These are phyloP conservation scores for Coniella vitis DNA, from an alignment of 2,329 filamentous ascomycete species.

Conservation along the genomic window DNA sequence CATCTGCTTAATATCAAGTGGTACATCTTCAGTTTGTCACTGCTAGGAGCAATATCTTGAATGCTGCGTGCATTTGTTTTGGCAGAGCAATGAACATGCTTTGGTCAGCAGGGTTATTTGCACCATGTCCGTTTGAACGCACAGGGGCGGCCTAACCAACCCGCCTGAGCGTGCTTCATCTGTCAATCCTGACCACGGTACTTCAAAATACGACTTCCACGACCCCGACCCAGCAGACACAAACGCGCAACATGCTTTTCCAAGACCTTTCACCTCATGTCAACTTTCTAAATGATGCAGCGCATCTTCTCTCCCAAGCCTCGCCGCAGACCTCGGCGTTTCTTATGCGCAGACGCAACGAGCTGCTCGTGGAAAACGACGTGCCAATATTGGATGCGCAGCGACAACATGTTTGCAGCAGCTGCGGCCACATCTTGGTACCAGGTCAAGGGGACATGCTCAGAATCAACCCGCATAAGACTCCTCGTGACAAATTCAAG, in stretches of 20 bases:
- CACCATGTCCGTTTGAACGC: too few species aligned
- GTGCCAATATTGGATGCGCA: conserved; percentile 40
- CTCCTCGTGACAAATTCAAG: conserved; percentile 50
- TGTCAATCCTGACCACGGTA: too few species aligned
- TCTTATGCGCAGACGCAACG: conserved; percentile 48
- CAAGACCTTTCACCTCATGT: conserved; percentile 24
- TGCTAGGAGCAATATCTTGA: too few species aligned
- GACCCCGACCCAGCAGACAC: not conserved
- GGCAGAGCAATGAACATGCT: too few species aligned
- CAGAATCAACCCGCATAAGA: conserved; percentile 29
- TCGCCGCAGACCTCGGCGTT: conserved; percentile 53
- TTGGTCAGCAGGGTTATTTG: too few species aligned
- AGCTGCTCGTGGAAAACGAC: conserved; percentile 41
- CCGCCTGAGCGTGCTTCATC: too few species aligned
- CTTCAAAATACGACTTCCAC: too few species aligned
- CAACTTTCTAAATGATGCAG: conserved; percentile 50
- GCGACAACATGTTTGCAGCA: conserved; percentile 48
- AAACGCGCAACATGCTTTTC: conserved; percentile 8
- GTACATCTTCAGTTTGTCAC: too few species aligned
- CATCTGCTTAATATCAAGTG: too few species aligned
- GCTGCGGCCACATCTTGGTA: conserved; percentile 56
- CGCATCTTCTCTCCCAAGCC: conserved; percentile 45
- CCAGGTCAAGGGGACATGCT: conserved; percentile 39
- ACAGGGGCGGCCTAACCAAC: too few species aligned
- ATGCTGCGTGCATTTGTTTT: too few species aligned